phyloP scores from a whole-genome alignment of 2,329 filamentous ascomycete genomes.

The Lecanicillium sp. region DNA sequence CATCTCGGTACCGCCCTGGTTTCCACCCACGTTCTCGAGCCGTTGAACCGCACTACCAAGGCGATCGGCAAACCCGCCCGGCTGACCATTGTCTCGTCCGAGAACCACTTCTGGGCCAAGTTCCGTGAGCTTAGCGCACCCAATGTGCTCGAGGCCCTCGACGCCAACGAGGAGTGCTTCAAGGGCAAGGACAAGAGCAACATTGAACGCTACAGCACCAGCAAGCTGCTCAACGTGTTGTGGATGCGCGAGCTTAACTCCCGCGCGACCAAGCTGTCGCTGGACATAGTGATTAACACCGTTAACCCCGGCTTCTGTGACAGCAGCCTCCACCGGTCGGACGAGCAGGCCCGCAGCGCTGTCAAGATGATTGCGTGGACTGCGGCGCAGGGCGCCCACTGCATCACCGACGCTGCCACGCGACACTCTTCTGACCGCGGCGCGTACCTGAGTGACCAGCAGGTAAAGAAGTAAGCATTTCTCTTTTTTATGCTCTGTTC shows the following conservation, averaged over 20 bases:
- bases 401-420: not conserved
- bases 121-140: not conserved
- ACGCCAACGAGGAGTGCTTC: not conserved
- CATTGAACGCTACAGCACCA: conserved; percentile 3
- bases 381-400: not conserved
- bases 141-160: not conserved
- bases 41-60: not conserved
- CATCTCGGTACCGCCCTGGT: not conserved
- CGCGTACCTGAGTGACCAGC: not conserved
- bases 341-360: not conserved
- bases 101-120: conserved; percentile 4
- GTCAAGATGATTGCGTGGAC: not conserved
- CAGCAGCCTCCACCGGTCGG: not conserved
- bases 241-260: conserved; percentile 3
- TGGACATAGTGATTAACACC: not conserved
- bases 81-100: not conserved
- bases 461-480: conserved; percentile 3
- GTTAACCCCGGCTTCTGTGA: not conserved
- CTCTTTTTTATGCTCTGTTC: not conserved
- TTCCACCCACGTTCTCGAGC: conserved; percentile 1
- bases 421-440: not conserved
- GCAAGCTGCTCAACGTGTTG: conserved; percentile 2
- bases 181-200: conserved; percentile 2
- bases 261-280: not conserved
- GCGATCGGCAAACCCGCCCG: not conserved